A percentile compares a stretch with the other conserved stretches of the same genome.
phyloP scores from a whole-genome alignment of 805 yeast genomes.

The Teunomyces kruisii region DNA sequence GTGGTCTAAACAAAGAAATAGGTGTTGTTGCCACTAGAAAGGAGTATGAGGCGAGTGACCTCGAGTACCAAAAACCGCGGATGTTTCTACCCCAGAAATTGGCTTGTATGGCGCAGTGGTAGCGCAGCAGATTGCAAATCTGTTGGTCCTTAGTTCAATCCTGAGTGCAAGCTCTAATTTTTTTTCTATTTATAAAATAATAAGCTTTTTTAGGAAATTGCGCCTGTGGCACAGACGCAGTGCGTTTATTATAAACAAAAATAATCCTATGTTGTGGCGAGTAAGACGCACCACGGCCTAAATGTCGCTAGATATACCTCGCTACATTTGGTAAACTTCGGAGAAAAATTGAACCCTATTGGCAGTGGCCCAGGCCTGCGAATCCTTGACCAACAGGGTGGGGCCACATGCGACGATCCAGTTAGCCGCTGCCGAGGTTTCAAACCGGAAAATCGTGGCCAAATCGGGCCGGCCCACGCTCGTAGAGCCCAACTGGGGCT shows the following conservation, averaged over 20 bases:
- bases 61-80: neutral
- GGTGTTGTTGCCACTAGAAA: no score
- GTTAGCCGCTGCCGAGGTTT: constrained; percentile 32
- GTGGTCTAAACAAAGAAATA: no score
- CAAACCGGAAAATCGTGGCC: constrained; percentile 25
- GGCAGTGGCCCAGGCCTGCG: constrained; percentile 34
- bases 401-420: constrained; percentile 68
- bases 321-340: constrained; percentile 45
- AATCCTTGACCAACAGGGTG: constrained; percentile 38
- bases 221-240: neutral
- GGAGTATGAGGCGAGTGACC: no score
- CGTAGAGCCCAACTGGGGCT: constrained; percentile 3
- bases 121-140: constrained; percentile 99
- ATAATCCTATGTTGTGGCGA: neutral
- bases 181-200: constrained; percentile 13
- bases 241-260: neutral
- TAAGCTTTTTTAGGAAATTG: neutral
- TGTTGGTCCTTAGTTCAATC: constrained; percentile 97
- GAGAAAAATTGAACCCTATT: constrained; percentile 39
- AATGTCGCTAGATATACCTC: constrained; percentile 1
- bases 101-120: constrained; percentile 93
- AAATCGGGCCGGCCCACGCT: constrained; percentile 48
- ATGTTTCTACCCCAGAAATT: neutral
- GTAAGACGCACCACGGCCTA: neutral
- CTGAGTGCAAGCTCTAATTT: constrained; percentile 79